These are phyloP conservation scores for Zostera marina DNA, from an alignment of 116 monocot genomes.

Conservation along the genomic window DNA sequence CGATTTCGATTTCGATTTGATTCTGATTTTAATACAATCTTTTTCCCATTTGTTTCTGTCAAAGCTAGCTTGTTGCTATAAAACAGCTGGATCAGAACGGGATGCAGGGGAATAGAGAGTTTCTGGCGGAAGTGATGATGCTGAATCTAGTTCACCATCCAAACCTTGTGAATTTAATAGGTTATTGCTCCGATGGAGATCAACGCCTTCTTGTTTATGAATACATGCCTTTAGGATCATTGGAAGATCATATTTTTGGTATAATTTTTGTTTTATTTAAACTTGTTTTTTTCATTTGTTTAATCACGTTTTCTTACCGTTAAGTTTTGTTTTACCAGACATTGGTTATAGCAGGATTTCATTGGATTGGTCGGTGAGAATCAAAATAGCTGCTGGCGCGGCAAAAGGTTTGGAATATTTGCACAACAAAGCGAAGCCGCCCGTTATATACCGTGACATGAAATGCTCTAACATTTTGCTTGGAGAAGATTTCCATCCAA, in stretches of 20 bases:
- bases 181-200: slow-evolving; percentile 56
- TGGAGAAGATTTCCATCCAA: slow-evolving; percentile 38
- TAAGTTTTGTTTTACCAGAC: slow-evolving; percentile 14
- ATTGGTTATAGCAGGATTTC: slow-evolving; percentile 20
- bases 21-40: neutral
- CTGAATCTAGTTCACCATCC: slow-evolving; percentile 65
- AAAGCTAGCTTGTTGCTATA: slow-evolving; percentile 38
- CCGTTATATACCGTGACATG: slow-evolving; percentile 54
- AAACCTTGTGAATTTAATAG: slow-evolving; percentile 70
- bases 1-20: neutral
- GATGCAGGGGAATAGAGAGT: slow-evolving; percentile 63
- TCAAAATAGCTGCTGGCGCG: slow-evolving; percentile 64
- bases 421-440: slow-evolving; percentile 51
- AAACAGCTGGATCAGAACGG: slow-evolving; percentile 74
- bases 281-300: neutral
- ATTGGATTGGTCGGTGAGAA: slow-evolving; percentile 63
- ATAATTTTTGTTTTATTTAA: neutral
- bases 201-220: slow-evolving; percentile 79
- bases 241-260: slow-evolving; percentile 80
- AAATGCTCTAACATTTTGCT: slow-evolving; percentile 52
- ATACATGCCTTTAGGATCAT: slow-evolving; percentile 63
- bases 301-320: neutral
- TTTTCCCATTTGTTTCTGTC: neutral
- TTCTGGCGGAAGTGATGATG: slow-evolving; percentile 86
- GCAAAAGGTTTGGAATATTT: slow-evolving; percentile 68